Conservation (phyloP, 345 rosid species). For the Passiflora organensis region DNA sequence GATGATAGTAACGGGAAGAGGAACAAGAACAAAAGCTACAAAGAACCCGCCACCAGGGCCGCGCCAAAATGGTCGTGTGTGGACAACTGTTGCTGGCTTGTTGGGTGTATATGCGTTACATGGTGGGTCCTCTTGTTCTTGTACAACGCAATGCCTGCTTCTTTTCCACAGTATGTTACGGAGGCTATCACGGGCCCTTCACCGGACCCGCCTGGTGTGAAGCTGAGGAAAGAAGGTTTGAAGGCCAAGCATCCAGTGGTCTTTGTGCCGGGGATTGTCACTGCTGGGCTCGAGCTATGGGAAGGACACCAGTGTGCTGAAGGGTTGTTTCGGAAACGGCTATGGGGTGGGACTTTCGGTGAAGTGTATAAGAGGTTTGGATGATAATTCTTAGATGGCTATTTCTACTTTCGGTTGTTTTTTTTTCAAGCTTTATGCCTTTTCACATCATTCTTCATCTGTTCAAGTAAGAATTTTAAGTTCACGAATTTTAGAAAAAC, state of each 20-base stretch:
- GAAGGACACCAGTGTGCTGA: constrained; percentile 89
- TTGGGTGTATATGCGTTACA: constrained; percentile 69
- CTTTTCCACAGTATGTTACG: constrained; percentile 75
- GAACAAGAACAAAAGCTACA: background rate
- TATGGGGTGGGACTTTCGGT: constrained; percentile 99
- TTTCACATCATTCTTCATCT: constrained; percentile 5
- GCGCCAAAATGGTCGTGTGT: constrained; percentile 64
- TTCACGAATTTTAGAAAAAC: too few species aligned
- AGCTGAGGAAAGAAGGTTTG: constrained; percentile 76
- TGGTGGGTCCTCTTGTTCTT: constrained; percentile 89
- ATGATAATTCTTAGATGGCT: constrained; percentile 3
- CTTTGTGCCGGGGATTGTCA: constrained; percentile 91
- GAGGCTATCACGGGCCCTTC: constrained; percentile 92
- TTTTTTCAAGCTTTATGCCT: background rate
- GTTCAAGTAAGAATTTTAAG: background rate
- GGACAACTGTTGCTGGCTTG: constrained; percentile 83
- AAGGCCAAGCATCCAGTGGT: constrained; percentile 82
- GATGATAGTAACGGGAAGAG: constrained; percentile 3
- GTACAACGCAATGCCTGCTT: constrained; percentile 85
- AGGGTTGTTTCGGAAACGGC: constrained; percentile 79
- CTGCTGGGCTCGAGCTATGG: constrained; percentile 95
- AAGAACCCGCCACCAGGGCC: constrained; percentile 1
- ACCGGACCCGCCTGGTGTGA: constrained; percentile 89
- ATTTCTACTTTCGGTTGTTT: background rate
- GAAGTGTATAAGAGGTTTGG: constrained; percentile 85